Conservation (phyloP, 2,329 filamentous ascomycete genomes). For the Pseudogymnoascus sp. region DNA sequence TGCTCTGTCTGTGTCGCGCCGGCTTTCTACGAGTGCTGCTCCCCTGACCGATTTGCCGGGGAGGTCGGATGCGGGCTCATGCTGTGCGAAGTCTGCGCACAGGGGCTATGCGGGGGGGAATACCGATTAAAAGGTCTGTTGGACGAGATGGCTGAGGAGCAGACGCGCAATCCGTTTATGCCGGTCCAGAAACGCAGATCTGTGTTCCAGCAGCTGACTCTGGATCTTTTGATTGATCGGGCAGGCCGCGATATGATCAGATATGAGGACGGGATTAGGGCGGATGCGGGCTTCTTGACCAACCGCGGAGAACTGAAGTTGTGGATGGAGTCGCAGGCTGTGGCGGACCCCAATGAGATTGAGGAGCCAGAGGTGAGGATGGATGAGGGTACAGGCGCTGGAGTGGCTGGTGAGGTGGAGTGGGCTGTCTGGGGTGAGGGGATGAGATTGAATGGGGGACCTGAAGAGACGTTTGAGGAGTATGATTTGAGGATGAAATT, state of each 20-base stretch:
- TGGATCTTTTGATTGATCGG: not conserved
- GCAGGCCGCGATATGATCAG: not conserved
- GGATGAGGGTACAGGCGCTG: not conserved
- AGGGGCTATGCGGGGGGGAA: not conserved
- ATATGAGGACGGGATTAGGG: constrained; percentile 15
- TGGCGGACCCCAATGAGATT: not conserved
- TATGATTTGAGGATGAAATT: not conserved
- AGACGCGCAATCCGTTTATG: not conserved
- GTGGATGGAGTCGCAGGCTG: constrained; percentile 3
- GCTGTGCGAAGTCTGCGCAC: constrained; percentile 18
- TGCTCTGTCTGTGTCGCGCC: constrained; percentile 22
- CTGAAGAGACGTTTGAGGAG: not conserved
- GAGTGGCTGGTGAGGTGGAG: not conserved
- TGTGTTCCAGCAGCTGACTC: not conserved
- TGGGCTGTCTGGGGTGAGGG: not conserved
- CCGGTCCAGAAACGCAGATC: not conserved
- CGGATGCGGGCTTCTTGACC: constrained; percentile 19
- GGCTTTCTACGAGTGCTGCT: constrained; percentile 16
- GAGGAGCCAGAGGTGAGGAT: not conserved
- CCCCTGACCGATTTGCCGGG: not conserved
- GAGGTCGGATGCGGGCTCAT: constrained; percentile 19
- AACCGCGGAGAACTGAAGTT: constrained; percentile 15
- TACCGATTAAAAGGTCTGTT: constrained; percentile 7
- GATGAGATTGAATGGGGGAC: too few species aligned
- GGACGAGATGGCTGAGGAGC: constrained; percentile 7